These are phyloP conservation scores for Leishmania aethiopica DNA, from an alignment of 208 protist species.

Conservation along the genomic window DNA sequence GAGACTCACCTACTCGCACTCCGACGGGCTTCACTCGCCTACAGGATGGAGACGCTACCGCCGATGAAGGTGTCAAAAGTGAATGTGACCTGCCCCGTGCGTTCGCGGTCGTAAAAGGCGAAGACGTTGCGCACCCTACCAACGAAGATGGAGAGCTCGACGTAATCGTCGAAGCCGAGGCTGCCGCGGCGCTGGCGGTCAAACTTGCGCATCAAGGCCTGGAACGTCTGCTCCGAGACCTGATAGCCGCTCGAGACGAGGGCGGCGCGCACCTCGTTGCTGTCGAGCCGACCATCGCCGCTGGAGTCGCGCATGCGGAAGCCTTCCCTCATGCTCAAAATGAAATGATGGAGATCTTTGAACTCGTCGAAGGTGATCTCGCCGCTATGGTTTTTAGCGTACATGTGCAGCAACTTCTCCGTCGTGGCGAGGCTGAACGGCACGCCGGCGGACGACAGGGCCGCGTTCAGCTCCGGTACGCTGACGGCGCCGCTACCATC, in stretches of 20 bases:
- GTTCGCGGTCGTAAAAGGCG: conserved; percentile 71
- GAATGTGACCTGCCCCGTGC: conserved; percentile 70
- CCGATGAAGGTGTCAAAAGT: conserved; percentile 75
- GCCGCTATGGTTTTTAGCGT: conserved; percentile 71
- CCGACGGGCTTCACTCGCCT: not conserved
- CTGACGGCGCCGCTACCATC: conserved; percentile 72
- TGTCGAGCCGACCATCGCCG: conserved; percentile 64
- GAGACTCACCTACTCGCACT: not conserved
- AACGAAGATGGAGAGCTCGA: conserved; percentile 89
- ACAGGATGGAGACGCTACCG: conserved; percentile 61
- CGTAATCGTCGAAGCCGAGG: conserved; percentile 89
- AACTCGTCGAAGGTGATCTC: conserved; percentile 79
- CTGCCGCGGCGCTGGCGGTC: conserved; percentile 71
- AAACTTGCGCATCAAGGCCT: conserved; percentile 86
- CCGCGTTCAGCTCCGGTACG: conserved; percentile 76
- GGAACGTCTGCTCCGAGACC: conserved; percentile 74
- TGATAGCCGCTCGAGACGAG: conserved; percentile 54
- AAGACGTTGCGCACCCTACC: conserved; percentile 75
- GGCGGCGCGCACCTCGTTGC: conserved; percentile 71
- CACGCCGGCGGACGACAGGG: conserved; percentile 58
- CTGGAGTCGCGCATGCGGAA: conserved; percentile 66
- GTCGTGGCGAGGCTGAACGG: conserved; percentile 77
- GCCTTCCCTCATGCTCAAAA: conserved; percentile 70
- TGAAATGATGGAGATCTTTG: conserved; percentile 72
- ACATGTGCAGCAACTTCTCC: conserved; percentile 83